Evolutionary conservation across 1,284 basidiomycete species (phyloP), one percentile per base, ranked within the genome.

Genomic region (Leucoagaricus sp.): DNA sequence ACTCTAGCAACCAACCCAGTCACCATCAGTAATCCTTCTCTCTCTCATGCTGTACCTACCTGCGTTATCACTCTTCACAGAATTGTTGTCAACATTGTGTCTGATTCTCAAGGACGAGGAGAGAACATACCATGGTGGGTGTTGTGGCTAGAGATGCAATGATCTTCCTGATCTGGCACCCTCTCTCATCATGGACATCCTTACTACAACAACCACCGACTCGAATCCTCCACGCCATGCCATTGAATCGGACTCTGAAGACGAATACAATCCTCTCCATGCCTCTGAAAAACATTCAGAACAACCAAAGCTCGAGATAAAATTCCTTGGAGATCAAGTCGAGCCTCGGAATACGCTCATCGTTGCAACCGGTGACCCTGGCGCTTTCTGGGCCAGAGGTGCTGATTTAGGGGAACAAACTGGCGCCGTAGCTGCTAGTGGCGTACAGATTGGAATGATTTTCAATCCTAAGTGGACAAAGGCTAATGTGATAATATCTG

Each of bases 171-270:
- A 55, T 55, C 34, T 29, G 53, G 53, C 21, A 48, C 38, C 33
- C 36, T 42, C 36, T 9, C 31, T 33, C 4, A 21, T 28, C 46
- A 55, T 55, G 53, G 42, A 54, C 31, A 36, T 55, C 19, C 57
- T 84, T n/a, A n/a, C 36, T 8, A 38, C 40, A 7, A 41, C 40
- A 82, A 79, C 85, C 60, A 59, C 75, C 19, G 79, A 87, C 64
- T 80, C 75, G 36, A 70, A 73, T 6, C 81, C 85, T 1, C 81
- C 85, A 29, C 78, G 86, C 53, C 78, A 87, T 58, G 81, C 80
- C 33, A 70, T 86, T 49, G 85, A 87, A 65, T 87, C 85, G 1
- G 86, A 87, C 57, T 85, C 87, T 10, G 81, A 86, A 62, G 85
- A 87, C 58, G 83, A 86, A 61, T 73, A 76, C 55, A 79, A 81